Conservation (phyloP, 805 yeast species). For the Spathaspora sp. region DNA sequence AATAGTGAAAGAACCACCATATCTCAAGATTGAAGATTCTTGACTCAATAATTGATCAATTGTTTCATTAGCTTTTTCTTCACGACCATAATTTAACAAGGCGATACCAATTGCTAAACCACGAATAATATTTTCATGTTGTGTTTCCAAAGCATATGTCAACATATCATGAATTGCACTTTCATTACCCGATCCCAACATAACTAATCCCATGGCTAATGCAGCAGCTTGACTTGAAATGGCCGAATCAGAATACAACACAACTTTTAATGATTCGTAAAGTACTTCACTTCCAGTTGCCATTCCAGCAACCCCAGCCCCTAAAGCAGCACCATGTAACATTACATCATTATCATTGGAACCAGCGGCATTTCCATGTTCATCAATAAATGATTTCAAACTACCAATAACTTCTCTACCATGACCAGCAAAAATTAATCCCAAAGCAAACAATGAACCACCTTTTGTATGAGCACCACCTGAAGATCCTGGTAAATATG, state of each 20-base stretch:
- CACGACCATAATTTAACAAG: conserved; percentile 78
- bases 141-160: conserved; percentile 89
- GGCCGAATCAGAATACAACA: conserved; percentile 86
- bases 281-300: conserved; percentile 71
- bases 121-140: conserved; percentile 91
- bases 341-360: conserved; percentile 73
- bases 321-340: conserved; percentile 93
- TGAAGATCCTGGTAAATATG: conserved; percentile 81
- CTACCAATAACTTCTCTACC: conserved; percentile 84
- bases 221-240: conserved; percentile 96
- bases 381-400: conserved; percentile 68
- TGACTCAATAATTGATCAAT: conserved; percentile 66
- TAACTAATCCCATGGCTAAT: conserved; percentile 89
- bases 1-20: conserved; percentile 92
- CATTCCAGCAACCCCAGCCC: conserved; percentile 96
- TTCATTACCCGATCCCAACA: conserved; percentile 85
- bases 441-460: conserved; percentile 90
- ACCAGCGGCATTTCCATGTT: conserved; percentile 61
- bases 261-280: conserved; percentile 78
- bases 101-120: conserved; percentile 92
- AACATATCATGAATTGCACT: conserved; percentile 74
- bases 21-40: conserved; percentile 82
- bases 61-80: conserved; percentile 68
- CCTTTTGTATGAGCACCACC: conserved; percentile 90
- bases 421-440: conserved; percentile 93